Percentiles rank a stretch among this genome's conserved stretches.
Evolutionary conservation across 805 yeast genomes (phyloP).

Genomic region (Scheffersomyces ergatensis): DNA sequence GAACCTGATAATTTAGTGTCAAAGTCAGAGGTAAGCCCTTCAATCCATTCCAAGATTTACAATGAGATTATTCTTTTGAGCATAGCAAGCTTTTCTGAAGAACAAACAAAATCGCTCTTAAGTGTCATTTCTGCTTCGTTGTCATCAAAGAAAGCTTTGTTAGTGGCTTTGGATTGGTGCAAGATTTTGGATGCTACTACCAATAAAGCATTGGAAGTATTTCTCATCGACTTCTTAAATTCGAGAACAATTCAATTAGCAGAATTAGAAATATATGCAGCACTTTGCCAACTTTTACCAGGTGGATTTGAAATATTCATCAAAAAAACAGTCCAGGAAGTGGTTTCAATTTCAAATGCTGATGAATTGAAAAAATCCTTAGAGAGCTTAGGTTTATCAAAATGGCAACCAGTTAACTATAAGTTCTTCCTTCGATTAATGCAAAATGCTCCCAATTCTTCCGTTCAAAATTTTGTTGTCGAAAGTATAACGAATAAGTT

Average conservation of each 20-base stretch:
- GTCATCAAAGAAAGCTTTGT: constrained; percentile 13
- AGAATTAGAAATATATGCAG: constrained; percentile 19
- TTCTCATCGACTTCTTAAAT: constrained; percentile 4
- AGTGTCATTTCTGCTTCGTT: constrained; percentile 4
- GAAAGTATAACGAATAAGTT: constrained; percentile 16
- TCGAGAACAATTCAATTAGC: background rate
- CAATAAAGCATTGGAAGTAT: background rate
- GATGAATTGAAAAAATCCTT: constrained; percentile 23
- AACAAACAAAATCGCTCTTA: constrained; percentile 12
- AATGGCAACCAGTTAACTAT: constrained; percentile 31
- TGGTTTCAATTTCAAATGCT: constrained; percentile 22
- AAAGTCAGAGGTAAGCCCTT: constrained; percentile 2
- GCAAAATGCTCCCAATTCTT: constrained; percentile 32
- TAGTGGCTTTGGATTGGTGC: constrained; percentile 15
- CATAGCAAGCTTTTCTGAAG: constrained; percentile 4
- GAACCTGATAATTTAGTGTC: constrained; percentile 21
- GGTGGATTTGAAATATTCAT: constrained; percentile 22
- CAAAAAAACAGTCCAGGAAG: constrained; percentile 32
- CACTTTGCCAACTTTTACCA: constrained; percentile 12
- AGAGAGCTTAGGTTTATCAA: constrained; percentile 14
- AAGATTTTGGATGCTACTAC: constrained; percentile 1
- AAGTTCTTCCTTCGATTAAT: constrained; percentile 29
- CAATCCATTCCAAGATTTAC: constrained; percentile 1
- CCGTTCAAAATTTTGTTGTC: constrained; percentile 23
- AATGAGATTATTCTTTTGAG: constrained; percentile 12